Percentiles rank a stretch among this genome's conserved stretches.
Conservation (phyloP, 495 filamentous ascomycete species). For the Amniculicola lignicola region DNA sequence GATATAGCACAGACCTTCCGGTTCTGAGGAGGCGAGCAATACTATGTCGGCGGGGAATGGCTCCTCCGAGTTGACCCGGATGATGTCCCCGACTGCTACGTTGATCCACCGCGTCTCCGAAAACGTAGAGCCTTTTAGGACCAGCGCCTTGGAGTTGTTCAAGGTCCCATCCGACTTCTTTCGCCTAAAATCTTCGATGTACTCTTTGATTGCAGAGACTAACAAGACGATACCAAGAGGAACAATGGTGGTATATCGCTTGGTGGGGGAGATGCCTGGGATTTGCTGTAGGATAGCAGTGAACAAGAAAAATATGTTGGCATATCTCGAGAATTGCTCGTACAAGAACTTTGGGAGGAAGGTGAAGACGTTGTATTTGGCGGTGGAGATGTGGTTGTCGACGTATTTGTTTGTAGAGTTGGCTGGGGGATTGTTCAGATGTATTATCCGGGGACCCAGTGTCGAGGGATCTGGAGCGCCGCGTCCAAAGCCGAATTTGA, state of each 20-base stretch:
- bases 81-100: constrained; percentile 88
- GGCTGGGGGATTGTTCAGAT: constrained; percentile 95
- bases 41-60: constrained; percentile 95
- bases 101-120: constrained; percentile 88
- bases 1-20: constrained; percentile 97
- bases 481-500: constrained; percentile 93
- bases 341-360: constrained; percentile 97
- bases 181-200: constrained; percentile 90
- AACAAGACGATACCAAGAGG: constrained; percentile 84
- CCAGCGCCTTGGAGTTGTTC: constrained; percentile 82
- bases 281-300: constrained; percentile 95
- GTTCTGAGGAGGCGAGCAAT: constrained; percentile 89
- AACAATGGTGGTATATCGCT: constrained; percentile 91
- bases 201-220: constrained; percentile 91
- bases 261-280: constrained; percentile 89
- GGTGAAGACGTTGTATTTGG: constrained; percentile 95
- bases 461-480: constrained; percentile 83
- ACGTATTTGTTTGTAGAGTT: constrained; percentile 85
- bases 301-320: constrained; percentile 99
- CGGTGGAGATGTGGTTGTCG: constrained; percentile 94
- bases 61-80: constrained; percentile 92
- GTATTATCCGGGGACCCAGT: constrained; percentile 86
- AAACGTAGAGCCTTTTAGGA: constrained; percentile 81
- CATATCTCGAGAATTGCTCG: constrained; percentile 99
- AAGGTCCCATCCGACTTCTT: constrained; percentile 81